Evolutionary conservation across 257 asterid species (phyloP).

Genomic region (Plantago major): DNA sequence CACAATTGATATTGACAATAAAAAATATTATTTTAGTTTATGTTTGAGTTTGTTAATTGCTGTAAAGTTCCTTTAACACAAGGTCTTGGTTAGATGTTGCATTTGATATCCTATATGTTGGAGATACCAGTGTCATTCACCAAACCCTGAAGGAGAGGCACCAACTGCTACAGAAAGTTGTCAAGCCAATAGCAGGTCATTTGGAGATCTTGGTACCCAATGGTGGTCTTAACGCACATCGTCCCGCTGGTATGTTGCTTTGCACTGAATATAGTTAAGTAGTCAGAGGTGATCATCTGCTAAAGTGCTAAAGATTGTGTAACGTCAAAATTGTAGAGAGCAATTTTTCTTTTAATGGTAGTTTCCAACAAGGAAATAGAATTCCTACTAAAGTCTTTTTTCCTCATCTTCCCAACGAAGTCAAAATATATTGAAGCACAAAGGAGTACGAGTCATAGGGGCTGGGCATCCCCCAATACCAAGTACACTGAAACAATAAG

Average conservation of each 20-base stretch:
- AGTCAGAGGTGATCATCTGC: not conserved
- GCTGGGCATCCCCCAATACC: too few species aligned
- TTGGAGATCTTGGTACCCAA: slow-evolving; percentile 94
- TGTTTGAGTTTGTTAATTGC: slow-evolving; percentile 15
- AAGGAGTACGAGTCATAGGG: too few species aligned
- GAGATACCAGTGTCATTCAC: slow-evolving; percentile 96
- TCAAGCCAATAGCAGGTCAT: slow-evolving; percentile 72
- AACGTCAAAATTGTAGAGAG: too few species aligned
- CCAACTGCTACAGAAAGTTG: slow-evolving; percentile 61
- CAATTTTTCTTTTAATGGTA: too few species aligned
- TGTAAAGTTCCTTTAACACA: slow-evolving; percentile 43
- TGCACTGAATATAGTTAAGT: slow-evolving; percentile 4
- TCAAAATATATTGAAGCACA: too few species aligned
- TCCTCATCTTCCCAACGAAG: not conserved
- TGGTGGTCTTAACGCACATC: slow-evolving; percentile 63
- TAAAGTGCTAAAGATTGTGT: too few species aligned
- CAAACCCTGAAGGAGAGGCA: slow-evolving; percentile 89
- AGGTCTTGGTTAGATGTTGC: slow-evolving; percentile 62
- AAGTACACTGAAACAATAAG: too few species aligned
- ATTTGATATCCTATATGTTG: slow-evolving; percentile 86
- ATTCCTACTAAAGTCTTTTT: slow-evolving; percentile 2
- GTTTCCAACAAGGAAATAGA: not conserved
- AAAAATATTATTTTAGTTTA: slow-evolving; percentile 6
- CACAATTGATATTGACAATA: slow-evolving; percentile 9
- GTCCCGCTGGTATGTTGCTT: slow-evolving; percentile 59